These are phyloP conservation scores for Fusarium domesticum DNA, from an alignment of 2,329 filamentous ascomycete species.

Conservation along the genomic window DNA sequence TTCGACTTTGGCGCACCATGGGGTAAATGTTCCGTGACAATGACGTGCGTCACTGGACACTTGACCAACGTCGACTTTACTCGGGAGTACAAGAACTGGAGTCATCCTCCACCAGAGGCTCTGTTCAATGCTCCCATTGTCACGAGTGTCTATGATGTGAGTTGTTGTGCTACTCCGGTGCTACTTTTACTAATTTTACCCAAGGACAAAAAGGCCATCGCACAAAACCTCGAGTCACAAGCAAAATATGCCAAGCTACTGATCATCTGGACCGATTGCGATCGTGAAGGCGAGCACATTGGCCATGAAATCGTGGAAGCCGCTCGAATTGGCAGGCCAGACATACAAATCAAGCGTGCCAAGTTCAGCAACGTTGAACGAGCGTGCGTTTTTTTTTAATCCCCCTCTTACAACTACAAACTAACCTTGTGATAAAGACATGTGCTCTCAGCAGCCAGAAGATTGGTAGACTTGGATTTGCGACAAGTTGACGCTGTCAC, in stretches of 20 bases:
- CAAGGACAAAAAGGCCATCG: conserved; percentile 75
- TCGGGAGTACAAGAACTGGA: conserved; percentile 73
- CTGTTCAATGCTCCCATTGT: conserved; percentile 80
- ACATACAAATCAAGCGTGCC: conserved; percentile 78
- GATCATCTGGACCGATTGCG: conserved; percentile 98
- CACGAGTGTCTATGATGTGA: conserved; percentile 64
- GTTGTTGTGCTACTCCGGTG: conserved; percentile 11
- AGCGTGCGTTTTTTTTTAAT: conserved; percentile 54
- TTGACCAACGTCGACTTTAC: conserved; percentile 79
- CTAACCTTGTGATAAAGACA: conserved; percentile 54
- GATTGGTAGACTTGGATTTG: conserved; percentile 76
- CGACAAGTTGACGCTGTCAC: conserved; percentile 83
- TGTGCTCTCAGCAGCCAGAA: conserved; percentile 76
- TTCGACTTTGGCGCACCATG: conserved; percentile 81
- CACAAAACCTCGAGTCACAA: conserved; percentile 78
- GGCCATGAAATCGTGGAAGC: conserved; percentile 85
- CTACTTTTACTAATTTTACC: conserved; percentile 10
- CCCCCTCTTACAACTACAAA: neutral
- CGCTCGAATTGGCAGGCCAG: conserved; percentile 68
- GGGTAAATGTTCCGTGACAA: conserved; percentile 80
- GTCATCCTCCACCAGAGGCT: conserved; percentile 69
- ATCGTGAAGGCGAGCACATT: conserved; percentile 96
- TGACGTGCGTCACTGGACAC: conserved; percentile 92
- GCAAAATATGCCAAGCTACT: conserved; percentile 70
- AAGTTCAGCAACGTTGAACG: conserved; percentile 94